Evolutionary conservation across 306 rosid species (phyloP).

Genomic region (Glycyrrhiza uralensis): DNA sequence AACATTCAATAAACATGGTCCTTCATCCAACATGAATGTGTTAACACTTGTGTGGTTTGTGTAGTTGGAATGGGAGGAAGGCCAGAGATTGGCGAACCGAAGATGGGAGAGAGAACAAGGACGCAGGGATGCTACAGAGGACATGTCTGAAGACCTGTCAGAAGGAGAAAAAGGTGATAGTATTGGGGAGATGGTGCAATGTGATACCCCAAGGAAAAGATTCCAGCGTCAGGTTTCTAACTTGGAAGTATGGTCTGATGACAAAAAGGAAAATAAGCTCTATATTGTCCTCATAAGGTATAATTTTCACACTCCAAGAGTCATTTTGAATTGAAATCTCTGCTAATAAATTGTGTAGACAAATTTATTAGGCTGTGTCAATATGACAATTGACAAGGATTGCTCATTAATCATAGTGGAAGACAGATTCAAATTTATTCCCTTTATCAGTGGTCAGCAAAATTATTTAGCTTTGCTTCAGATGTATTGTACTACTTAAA

Average conservation of each 20-base stretch:
- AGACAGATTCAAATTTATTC: constrained; percentile 8
- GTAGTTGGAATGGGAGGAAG: constrained; percentile 81
- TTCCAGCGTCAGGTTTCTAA: constrained; percentile 55
- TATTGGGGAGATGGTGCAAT: constrained; percentile 40
- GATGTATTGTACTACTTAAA: neutral
- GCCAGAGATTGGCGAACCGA: constrained; percentile 52
- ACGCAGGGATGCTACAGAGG: constrained; percentile 73
- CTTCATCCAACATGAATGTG: neutral
- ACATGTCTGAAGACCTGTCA: constrained; percentile 83
- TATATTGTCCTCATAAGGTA: constrained; percentile 81
- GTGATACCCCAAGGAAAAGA: constrained; percentile 48
- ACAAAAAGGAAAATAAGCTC: constrained; percentile 76
- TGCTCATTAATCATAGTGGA: neutral
- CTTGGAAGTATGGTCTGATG: constrained; percentile 87
- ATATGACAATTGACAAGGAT: neutral
- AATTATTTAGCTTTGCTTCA: neutral
- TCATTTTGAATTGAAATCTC: neutral
- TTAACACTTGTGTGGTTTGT: constrained; percentile 17
- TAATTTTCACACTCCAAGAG: neutral
- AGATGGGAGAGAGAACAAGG: constrained; percentile 89
- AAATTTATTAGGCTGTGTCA: neutral
- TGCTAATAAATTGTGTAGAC: neutral
- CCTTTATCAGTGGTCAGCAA: neutral
- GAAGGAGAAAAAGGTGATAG: constrained; percentile 84
- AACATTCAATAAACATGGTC: neutral